These are phyloP conservation scores for Penicillium sp. DNA, from an alignment of 2,329 filamentous ascomycete species.

Conservation along the genomic window DNA sequence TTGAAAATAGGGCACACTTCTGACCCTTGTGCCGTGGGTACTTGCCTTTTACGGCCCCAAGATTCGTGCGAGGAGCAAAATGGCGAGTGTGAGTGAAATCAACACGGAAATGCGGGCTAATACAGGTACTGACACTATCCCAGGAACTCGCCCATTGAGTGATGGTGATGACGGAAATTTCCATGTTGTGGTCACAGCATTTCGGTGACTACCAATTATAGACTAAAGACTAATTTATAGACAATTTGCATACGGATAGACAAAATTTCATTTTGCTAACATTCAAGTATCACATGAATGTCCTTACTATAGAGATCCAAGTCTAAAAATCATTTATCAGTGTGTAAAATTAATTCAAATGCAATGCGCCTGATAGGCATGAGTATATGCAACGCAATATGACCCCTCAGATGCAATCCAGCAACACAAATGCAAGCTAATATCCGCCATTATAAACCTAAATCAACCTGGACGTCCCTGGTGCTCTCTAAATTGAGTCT, in stretches of 20 bases:
- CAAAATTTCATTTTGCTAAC: neutral
- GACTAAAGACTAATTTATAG: conserved; percentile 17
- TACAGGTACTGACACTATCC: conserved; percentile 8
- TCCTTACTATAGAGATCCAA: neutral
- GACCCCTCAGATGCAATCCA: neutral
- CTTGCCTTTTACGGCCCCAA: conserved; percentile 75
- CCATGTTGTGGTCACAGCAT: neutral
- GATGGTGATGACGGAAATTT: neutral
- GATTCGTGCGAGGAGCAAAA: conserved; percentile 75
- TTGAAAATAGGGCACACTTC: conserved; percentile 48
- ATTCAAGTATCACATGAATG: too few relatives aligned
- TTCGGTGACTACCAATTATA: conserved; percentile 2
- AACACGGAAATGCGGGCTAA: too few relatives aligned
- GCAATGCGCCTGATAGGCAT: neutral
- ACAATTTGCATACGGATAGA: conserved; percentile 7
- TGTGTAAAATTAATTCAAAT: neutral
- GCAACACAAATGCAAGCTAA: conserved; percentile 3
- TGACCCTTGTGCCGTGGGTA: conserved; percentile 87
- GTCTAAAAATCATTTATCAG: neutral
- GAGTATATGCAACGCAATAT: neutral
- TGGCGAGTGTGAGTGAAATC: conserved; percentile 63
- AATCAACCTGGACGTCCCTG: conserved; percentile 16
- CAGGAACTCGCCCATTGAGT: conserved; percentile 28
- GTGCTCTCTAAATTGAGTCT: conserved; percentile 11
- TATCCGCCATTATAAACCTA: neutral